Evolutionary conservation across 495 filamentous ascomycete genomes (phyloP), one percentile per base, ranked within the genome.

Genomic region (Lophium mytilinum): DNA sequence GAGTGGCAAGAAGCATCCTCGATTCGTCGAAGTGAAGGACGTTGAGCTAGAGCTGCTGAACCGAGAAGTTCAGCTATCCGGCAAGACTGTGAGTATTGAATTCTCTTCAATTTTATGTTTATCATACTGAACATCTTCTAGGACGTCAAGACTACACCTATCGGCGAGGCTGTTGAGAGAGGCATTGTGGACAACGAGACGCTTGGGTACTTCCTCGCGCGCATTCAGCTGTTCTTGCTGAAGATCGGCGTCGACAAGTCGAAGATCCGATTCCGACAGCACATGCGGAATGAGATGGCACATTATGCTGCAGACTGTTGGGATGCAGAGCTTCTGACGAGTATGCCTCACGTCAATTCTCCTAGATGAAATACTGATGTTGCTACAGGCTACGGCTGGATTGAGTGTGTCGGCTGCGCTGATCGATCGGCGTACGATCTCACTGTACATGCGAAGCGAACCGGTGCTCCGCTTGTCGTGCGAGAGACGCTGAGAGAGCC

Each of bases 251-350:
- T 86, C 10, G 85, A 92, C 65, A 71, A 72, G 61, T 74, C 66
- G 48, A 90, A 90, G 74, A 75, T 92, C 37, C 85, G 88, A 24
- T 92, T 92, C 78, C 79, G 87, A 48, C 86, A 92, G 69, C 88
- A 92, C 71, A 90, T 92, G 85, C 78, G 79, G 51, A 85, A 85
- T 70, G 84, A 82, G 76, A 90, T 84, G 88, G 87, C 87, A 21
- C 88, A 92, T 71, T 92, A 92, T 68, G 88, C 88, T 48, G 76
- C 80, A 48, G 87, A 90, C 71, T 91, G 88, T 76, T 90, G 86
- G 86, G 88, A 92, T 71, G 86, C 86, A 18, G 88, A 92, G 69
- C 76, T 92, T 51, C 73, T 81, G 49, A 90, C 85, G 36, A 87
- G 83, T 64, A 30, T 30, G 24, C 6, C 24, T 30, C 24, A 30